Base-by-base conservation (phyloP, 768 basidiomycete species). In the Amanita molliuscula region DNA sequence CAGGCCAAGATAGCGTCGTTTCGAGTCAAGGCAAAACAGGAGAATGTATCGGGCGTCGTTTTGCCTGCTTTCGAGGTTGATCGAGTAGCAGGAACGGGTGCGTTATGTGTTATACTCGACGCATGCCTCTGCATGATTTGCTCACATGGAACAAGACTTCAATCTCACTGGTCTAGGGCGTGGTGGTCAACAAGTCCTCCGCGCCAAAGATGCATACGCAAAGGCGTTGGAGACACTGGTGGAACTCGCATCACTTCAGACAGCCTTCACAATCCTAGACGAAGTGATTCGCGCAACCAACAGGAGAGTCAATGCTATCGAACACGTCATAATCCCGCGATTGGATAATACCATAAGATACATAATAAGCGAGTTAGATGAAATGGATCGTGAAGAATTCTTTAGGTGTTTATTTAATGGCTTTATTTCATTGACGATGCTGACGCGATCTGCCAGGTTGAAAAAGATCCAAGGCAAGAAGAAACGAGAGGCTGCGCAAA, bases 241-340 rank as follows among this genome's bases (percentile, higher is more conserved):
- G 34, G 95, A 99, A 66, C 79, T 99, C 31, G 96, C 96, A 1
- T 95, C 92, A 10, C 72, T 99, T 36, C 88, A 98, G 70, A 98
- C 96, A 0, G 96, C 96, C 4, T 99, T 99, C 71, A 95, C 85
- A 51, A 97, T 98, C 57, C 79, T 99, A 33, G 96, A 99, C 67
- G 96, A 98, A 68, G 96, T 98, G 53, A 99, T 99, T 61, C 88
- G 91, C 42, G 92, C 94, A n/a, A 98, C 96, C 33, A 99, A 98
- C 66, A 88, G 96, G 46, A 83, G 96, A 55, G 96, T 99, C 35
- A 99, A 99, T 61, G 96, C 96, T 2, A 95, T 99, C 56, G 96
- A 99, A 59, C 92, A 99, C 63, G 83, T 99, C 56, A 74, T 99
- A 58, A 97, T 99, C 51, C 96, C 96, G 15, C 78, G 86, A 38